These are phyloP conservation scores for Xylaria sp. DNA, from an alignment of 2,329 filamentous ascomycete species.

Conservation along the genomic window DNA sequence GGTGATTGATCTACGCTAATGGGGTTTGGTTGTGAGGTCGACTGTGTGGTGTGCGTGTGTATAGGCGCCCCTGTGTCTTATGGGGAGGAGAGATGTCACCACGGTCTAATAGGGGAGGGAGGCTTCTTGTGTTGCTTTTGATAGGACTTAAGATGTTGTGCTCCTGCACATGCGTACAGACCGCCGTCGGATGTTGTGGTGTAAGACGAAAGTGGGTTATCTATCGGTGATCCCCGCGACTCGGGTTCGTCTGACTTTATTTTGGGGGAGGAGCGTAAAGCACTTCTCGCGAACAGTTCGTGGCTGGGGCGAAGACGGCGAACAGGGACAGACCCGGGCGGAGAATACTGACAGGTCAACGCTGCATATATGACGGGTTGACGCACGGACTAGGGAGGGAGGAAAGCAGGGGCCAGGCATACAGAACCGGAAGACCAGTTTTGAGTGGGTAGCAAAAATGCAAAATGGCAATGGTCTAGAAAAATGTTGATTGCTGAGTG, in stretches of 20 bases:
- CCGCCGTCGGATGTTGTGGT: slow-evolving; percentile 17
- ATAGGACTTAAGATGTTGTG: background rate
- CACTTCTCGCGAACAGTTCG: slow-evolving; percentile 32
- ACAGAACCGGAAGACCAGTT: background rate
- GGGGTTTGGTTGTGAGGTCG: slow-evolving; percentile 2
- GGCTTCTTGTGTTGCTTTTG: slow-evolving; percentile 1
- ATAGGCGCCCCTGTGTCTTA: slow-evolving; percentile 12
- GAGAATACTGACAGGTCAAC: background rate
- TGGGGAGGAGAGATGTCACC: background rate
- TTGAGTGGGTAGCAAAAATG: background rate
- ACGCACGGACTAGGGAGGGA: slow-evolving; percentile 10
- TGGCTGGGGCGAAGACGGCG: slow-evolving; percentile 10
- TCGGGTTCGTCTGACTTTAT: slow-evolving; percentile 39
- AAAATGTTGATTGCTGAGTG: slow-evolving; percentile 20
- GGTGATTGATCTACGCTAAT: slow-evolving; percentile 13
- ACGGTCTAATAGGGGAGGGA: too few species aligned
- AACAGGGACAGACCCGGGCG: background rate
- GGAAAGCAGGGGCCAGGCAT: slow-evolving; percentile 22
- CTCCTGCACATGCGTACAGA: slow-evolving; percentile 5
- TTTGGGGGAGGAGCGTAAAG: slow-evolving; percentile 26
- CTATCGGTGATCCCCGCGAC: slow-evolving; percentile 41
- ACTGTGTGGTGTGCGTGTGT: background rate
- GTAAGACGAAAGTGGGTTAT: slow-evolving; percentile 16
- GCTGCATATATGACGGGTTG: slow-evolving; percentile 17
- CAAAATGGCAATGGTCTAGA: slow-evolving; percentile 10